These are phyloP conservation scores for Pyrenopolyporus hunteri DNA, from an alignment of 495 filamentous ascomycete genomes.

Conservation along the genomic window DNA sequence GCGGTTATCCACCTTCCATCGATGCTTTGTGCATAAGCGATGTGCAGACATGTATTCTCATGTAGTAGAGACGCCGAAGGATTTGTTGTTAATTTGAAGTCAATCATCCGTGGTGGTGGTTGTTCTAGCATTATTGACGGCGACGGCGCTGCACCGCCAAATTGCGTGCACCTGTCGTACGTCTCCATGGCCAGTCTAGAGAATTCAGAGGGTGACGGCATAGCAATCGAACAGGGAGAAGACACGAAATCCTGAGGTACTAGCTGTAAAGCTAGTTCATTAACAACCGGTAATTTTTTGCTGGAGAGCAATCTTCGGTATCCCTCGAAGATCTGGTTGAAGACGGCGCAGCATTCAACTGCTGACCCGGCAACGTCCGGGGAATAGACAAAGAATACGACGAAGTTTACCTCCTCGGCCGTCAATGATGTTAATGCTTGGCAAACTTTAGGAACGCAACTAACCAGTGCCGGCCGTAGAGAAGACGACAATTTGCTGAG, in stretches of 20 bases:
- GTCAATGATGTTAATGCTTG: slow-evolving; percentile 44
- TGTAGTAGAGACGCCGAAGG: slow-evolving; percentile 77
- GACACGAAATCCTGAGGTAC: slow-evolving; percentile 75
- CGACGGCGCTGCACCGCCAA: slow-evolving; percentile 58
- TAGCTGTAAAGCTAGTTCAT: slow-evolving; percentile 83
- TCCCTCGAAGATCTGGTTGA: slow-evolving; percentile 73
- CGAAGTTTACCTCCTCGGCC: slow-evolving; percentile 62
- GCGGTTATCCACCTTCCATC: slow-evolving; percentile 88
- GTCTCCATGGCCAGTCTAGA: slow-evolving; percentile 77
- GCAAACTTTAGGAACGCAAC: slow-evolving; percentile 42
- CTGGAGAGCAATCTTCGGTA: slow-evolving; percentile 64
- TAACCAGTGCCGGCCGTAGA: slow-evolving; percentile 36
- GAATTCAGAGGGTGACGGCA: slow-evolving; percentile 71
- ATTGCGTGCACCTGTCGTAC: slow-evolving; percentile 80
- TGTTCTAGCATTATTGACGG: slow-evolving; percentile 76
- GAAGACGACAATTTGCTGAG: slow-evolving; percentile 42
- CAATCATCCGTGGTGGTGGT: slow-evolving; percentile 70
- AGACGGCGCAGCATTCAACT: slow-evolving; percentile 78
- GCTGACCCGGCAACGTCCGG: slow-evolving; percentile 68
- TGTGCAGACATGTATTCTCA: slow-evolving; percentile 82
- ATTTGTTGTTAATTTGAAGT: slow-evolving; percentile 74
- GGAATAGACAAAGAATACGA: slow-evolving; percentile 87
- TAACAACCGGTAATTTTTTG: slow-evolving; percentile 55
- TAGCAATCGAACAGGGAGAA: slow-evolving; percentile 66
- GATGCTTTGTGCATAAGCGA: slow-evolving; percentile 81